Evolutionary conservation across 345 rosid species (phyloP), one percentile per base, ranked within the genome.

Genomic region (Acer campestre): DNA sequence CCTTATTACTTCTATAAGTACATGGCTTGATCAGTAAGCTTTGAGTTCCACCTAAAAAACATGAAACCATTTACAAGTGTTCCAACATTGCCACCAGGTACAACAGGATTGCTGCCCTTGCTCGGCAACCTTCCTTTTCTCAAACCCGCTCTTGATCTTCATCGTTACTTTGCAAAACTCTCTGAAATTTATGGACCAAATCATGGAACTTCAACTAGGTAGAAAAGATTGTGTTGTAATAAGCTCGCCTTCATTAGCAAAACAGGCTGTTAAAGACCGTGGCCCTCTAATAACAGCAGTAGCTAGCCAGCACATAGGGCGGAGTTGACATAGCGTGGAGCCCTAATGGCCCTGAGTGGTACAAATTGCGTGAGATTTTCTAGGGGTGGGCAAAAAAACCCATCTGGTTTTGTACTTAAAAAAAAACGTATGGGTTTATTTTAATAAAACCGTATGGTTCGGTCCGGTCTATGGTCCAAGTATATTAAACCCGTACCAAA

Each of bases 151-250:
- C 42, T 38, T 38, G 7, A 83, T 18, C 23, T 83, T 27, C 81
- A 77, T 18, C 23, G 27, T 7, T 80, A 68, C 69, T 83, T 83
- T 1, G 51, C 63, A 5, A 64, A n/a, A 1, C 70, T 83, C 4
- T 70, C 77, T 48, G 20, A 61, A 69, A 67, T 10, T 25, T 82
- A 77, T 22, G 84, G 86, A 29, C 84, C 86, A 7, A 75, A n/a
- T 83, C 49, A 7, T 80, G 51, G 77, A 80, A 78, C 64, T 80
- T 77, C 75, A 77, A 61, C 76, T 83, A 27, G 83, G 84, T 10
- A 59, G 63, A 0, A 80, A 80, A 17, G 31, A 73, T 10, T 67
- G 67, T 17, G 67, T 84, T 23, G 82, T 75, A 4, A 68, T 78
- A 53, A 74, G 35, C 56, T 84, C 80, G 31, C 61, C 78, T 22